Evolutionary conservation across 2,329 filamentous ascomycete genomes (phyloP).

Genomic region (Biscogniauxia sp.): DNA sequence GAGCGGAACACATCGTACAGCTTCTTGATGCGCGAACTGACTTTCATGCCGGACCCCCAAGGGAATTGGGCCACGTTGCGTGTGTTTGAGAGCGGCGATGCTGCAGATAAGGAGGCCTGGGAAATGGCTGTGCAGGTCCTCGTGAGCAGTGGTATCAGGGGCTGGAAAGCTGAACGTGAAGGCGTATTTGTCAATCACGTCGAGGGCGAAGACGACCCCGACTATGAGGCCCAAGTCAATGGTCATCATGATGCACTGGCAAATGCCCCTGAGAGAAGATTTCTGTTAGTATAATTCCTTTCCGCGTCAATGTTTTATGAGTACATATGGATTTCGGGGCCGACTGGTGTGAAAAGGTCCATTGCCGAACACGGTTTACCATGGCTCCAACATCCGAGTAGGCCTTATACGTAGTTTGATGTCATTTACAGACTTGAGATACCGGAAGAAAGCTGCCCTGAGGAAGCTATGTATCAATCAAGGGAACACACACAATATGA

Average conservation of each 20-base stretch:
- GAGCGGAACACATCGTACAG: slow-evolving; percentile 52
- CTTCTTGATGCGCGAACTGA: slow-evolving; percentile 41
- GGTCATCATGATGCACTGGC: slow-evolving; percentile 10
- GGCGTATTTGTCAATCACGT: slow-evolving; percentile 43
- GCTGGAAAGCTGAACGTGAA: slow-evolving; percentile 44
- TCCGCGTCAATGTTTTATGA: neutral
- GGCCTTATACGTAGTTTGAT: no score
- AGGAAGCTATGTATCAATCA: no score
- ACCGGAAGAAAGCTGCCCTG: no score
- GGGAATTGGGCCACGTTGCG: slow-evolving; percentile 43
- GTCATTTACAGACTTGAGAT: no score
- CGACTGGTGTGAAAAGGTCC: neutral
- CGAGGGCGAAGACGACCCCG: slow-evolving; percentile 14
- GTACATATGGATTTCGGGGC: neutral
- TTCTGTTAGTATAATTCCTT: slow-evolving; percentile 16
- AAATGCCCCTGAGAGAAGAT: neutral
- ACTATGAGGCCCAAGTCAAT: slow-evolving; percentile 12
- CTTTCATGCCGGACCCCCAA: slow-evolving; percentile 14
- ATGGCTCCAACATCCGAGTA: no score
- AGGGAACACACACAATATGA: no score
- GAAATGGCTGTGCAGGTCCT: slow-evolving; percentile 39
- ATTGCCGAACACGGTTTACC: neutral
- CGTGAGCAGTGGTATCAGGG: slow-evolving; percentile 32
- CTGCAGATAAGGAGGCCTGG: slow-evolving; percentile 45
- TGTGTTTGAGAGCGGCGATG: slow-evolving; percentile 51